A percentile compares a stretch with the other conserved stretches of the same genome.
These are phyloP conservation scores for Lepiota venenata DNA, from an alignment of 768 basidiomycete genomes.

Conservation along the genomic window DNA sequence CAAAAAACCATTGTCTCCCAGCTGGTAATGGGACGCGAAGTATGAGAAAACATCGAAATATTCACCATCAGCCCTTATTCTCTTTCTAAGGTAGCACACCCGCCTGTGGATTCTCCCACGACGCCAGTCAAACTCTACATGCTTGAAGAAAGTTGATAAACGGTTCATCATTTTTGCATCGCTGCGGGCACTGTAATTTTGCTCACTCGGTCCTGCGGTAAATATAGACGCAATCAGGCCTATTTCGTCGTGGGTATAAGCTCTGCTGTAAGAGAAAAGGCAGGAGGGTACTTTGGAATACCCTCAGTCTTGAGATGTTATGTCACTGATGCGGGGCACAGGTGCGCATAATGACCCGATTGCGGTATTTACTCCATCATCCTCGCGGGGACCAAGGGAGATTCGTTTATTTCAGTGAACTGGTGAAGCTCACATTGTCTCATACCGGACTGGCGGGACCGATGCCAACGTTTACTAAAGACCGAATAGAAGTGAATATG, in stretches of 20 bases:
- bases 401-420: constrained; percentile 17
- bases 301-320: no score
- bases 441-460: no score
- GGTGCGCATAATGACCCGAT: constrained; percentile 16
- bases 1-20: neutral
- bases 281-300: constrained; percentile 33
- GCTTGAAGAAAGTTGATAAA: constrained; percentile 26
- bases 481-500: neutral
- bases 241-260: constrained; percentile 56
- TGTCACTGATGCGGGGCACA: no score
- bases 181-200: no score
- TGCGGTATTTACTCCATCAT: constrained; percentile 25
- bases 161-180: constrained; percentile 13
- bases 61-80: constrained; percentile 43
- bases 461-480: no score
- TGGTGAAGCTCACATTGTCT: constrained; percentile 5
- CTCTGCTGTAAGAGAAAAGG: constrained; percentile 40
- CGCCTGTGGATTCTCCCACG: constrained; percentile 56
- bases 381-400: constrained; percentile 23
- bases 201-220: constrained; percentile 33
- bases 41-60: constrained; percentile 27
- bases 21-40: neutral
- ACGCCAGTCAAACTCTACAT: constrained; percentile 23
- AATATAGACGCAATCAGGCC: constrained; percentile 54
- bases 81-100: constrained; percentile 65